Base-by-base conservation (phyloP, 192 early-diverging fungal species). In the Coemansia sp. region DNA sequence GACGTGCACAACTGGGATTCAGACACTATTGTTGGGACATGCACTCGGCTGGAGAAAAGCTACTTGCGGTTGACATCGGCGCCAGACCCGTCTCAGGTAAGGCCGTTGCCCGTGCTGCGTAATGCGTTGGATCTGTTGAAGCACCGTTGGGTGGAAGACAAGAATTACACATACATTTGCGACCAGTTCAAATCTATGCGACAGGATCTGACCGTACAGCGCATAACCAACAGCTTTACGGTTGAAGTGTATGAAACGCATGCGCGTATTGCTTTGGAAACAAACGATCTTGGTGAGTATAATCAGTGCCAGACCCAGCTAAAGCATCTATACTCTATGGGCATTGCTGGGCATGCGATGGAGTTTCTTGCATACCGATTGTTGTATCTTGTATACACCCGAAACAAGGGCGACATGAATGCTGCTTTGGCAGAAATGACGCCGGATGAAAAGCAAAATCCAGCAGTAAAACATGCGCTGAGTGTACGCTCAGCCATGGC, bases 271-370 rank as follows among this genome's bases (percentile, higher is more conserved):
- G 96, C 96, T 11, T 65, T 98, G 42, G 96, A 97, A 72, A 94
- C 90, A 78, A 88, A 89, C 41, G 96, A 99, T 63, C 79, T 99
- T 19, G 94, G 94, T 61, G 96, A 99, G 80, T 99, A 87, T 77
- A 99, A 99, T 59, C 94, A 96, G 63, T 97, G 94, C 67, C 92
- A 95, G 70, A 92, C 91, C 5, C 94, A 97, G 68, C 75, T 99
- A 36, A 93, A 91, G 63, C 83, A 90, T 38, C 78, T 99, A 19
- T 97, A 97, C 65, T 65, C 78, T 42, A 69, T 83, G 44, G 82
- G 84, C 28, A 67, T 91, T 18, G 63, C 79, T 18, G 94, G 93
- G 37, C 77, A 86, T 54, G 80, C 82, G 7, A 87, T 88, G 77
- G 96, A 98, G 70, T 98, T 97, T 77, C 83, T 85, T 50, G 93